These are phyloP conservation scores for Penicillium paradoxum DNA, from an alignment of 495 filamentous ascomycete genomes.

Conservation along the genomic window DNA sequence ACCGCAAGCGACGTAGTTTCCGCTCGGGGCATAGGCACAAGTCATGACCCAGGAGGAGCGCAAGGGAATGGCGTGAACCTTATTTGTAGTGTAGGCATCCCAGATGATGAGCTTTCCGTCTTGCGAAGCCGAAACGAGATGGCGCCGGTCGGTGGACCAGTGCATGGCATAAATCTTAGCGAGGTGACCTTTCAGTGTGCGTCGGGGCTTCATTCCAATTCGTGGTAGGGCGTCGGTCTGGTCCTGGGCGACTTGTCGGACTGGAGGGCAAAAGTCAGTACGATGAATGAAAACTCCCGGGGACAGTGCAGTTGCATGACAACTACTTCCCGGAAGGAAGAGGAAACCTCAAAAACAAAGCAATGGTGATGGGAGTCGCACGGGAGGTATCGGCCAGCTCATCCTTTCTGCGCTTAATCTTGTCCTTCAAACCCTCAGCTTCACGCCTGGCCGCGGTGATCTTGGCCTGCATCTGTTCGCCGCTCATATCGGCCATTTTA, in stretches of 20 bases:
- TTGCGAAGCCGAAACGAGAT: slow-evolving; percentile 96
- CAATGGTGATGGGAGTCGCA: slow-evolving; percentile 49
- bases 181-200: slow-evolving; percentile 92
- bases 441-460: slow-evolving; percentile 96
- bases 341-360: background rate
- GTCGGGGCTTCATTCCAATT: slow-evolving; percentile 93
- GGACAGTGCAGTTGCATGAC: background rate
- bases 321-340: background rate
- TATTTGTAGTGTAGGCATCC: slow-evolving; percentile 99
- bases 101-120: slow-evolving; percentile 99
- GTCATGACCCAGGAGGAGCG: slow-evolving; percentile 99
- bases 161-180: slow-evolving; percentile 99
- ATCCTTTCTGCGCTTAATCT: slow-evolving; percentile 99
- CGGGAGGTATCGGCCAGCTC: slow-evolving; percentile 95
- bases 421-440: slow-evolving; percentile 95
- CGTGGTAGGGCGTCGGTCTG: slow-evolving; percentile 84
- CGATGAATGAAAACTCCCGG: background rate
- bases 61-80: slow-evolving; percentile 98
- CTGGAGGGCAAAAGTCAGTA: slow-evolving; percentile 43
- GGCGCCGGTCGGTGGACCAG: slow-evolving; percentile 97
- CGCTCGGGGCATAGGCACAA: slow-evolving; percentile 96
- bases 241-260: slow-evolving; percentile 83
- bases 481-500: slow-evolving; percentile 59
- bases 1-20: slow-evolving; percentile 97
- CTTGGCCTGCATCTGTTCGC: slow-evolving; percentile 75